Evolutionary conservation across 495 filamentous ascomycete species (phyloP).

Genomic region (Penicillium simplicissimum): DNA sequence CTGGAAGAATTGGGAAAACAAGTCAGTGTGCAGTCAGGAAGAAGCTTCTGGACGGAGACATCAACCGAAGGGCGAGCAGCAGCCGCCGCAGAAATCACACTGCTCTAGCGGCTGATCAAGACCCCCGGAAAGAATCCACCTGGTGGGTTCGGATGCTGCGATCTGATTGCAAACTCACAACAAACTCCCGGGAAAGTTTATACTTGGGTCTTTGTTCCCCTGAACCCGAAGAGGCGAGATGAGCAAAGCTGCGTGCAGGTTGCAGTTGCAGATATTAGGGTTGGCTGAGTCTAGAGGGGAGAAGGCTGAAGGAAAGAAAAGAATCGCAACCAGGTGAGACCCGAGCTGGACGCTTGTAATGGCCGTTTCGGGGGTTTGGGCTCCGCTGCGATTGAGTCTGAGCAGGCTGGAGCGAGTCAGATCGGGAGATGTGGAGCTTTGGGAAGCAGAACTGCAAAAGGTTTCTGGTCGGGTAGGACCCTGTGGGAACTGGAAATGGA

Average conservation of each 20-base stretch:
- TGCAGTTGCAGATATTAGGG: too few species aligned
- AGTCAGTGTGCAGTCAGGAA: conserved; percentile 15
- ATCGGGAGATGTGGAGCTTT: conserved; percentile 17
- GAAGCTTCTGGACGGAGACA: conserved; percentile 26
- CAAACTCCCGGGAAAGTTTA: conserved; percentile 5
- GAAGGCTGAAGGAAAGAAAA: conserved; percentile 3
- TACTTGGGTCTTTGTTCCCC: conserved; percentile 1
- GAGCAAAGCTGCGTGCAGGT: too few species aligned
- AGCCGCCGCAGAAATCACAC: conserved; percentile 2
- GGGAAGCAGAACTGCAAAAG: neutral
- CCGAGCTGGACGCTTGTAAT: conserved; percentile 3
- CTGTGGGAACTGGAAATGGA: neutral
- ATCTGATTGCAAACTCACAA: conserved; percentile 20
- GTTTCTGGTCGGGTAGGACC: neutral
- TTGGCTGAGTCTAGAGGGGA: too few species aligned
- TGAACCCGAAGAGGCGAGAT: conserved; percentile 8
- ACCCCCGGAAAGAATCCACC: conserved; percentile 29
- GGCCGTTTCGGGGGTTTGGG: conserved; percentile 12
- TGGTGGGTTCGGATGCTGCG: conserved; percentile 20
- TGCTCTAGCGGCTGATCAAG: conserved; percentile 32
- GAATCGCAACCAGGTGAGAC: conserved; percentile 8
- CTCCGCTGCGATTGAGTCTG: conserved; percentile 17
- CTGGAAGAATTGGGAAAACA: conserved; percentile 6
- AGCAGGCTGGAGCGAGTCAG: conserved; percentile 11
- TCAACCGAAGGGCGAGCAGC: conserved; percentile 13